Base-by-base conservation (phyloP, 2,329 filamentous ascomycete species). In the Clonostachys rosea region DNA sequence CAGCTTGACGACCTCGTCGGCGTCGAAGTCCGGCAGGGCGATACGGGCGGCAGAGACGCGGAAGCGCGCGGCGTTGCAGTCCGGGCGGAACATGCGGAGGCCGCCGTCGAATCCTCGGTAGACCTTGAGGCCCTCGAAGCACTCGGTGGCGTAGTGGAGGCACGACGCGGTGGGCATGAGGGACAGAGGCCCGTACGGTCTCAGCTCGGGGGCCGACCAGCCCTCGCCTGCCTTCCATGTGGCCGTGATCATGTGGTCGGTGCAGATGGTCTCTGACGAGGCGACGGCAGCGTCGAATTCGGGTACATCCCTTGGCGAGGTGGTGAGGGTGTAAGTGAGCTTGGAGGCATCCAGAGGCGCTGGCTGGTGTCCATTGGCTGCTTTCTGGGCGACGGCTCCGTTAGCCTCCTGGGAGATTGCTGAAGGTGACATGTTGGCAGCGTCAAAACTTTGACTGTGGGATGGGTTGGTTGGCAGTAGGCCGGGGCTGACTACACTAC, bases 111-210 rank as follows among this genome's bases (percentile, higher is more conserved):
- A 78, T 48, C 90, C 90, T 44, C 90, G 84, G 75, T 90, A 95
- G 45, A 83, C 81, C 69, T 95, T 95, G 58, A 79, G 69, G 12
- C 90, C 90, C 69, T 95, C 90, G 70, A 95, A 95, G 67, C 90
- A 95, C 68, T 92, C 87, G 43, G 89, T 95, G 10, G 89, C 90
- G 68, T 95, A 95, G 75, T 95, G 90, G 50, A 95, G 78, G 51
- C 84, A 84, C 5, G 84, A 88, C 13, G 89, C 88, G 5, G 86
- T 91, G 34, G 90, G 90, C 72, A 89, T 86, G 59, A 95, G 81
- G 52, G 77, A 76, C 46, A 95, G 71, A 11, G 88, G 86, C 0
- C 87, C 87, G 66, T 89, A 94, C 20, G 89, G 87, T 63, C 82
- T 80, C 49, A 95, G 77, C 56, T 86, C 77, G 2, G 90, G 90